phyloP scores from a whole-genome alignment of 2,329 filamentous ascomycete species.

The Truncatella angustata region DNA sequence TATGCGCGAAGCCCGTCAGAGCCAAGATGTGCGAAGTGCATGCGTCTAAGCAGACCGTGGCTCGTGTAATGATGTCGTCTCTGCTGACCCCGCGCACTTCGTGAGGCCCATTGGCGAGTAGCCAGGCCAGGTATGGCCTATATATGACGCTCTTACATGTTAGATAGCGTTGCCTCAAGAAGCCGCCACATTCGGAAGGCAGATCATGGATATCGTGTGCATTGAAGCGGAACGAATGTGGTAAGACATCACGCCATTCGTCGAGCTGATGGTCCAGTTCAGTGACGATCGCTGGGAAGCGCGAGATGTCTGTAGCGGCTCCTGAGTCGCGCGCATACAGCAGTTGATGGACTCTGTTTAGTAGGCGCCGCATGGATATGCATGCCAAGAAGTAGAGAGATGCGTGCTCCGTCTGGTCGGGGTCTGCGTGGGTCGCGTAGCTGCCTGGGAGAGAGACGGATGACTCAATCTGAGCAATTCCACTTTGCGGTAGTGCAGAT shows the following conservation, averaged over 20 bases:
- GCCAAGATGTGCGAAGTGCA: conserved; percentile 49
- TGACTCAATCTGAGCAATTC: conserved; percentile 50
- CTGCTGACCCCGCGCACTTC: conserved; percentile 17
- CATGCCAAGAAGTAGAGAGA: conserved; percentile 53
- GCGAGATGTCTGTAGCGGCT: conserved; percentile 40
- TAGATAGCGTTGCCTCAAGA: conserved; percentile 49
- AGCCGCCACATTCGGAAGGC: conserved; percentile 42
- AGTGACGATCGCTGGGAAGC: conserved; percentile 46
- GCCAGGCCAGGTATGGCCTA: conserved; percentile 49
- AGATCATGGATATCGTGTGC: conserved; percentile 20
- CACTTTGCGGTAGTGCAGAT: conserved; percentile 47
- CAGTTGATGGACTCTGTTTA: conserved; percentile 48
- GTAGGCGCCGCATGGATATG: conserved; percentile 47
- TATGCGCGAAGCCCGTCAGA: conserved; percentile 45
- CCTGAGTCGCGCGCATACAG: conserved; percentile 46
- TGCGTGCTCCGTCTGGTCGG: conserved; percentile 41
- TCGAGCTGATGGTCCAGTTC: conserved; percentile 48
- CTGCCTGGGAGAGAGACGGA: conserved; percentile 45
- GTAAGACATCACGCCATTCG: conserved; percentile 46
- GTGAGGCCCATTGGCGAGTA: conserved; percentile 33
- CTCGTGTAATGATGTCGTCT: conserved; percentile 21
- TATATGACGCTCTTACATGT: conserved; percentile 53
- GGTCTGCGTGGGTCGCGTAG: conserved; percentile 41
- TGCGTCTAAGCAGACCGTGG: conserved; percentile 43
- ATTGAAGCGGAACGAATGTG: conserved; percentile 39